Conservation (phyloP, 2,329 filamentous ascomycete species). For the Paraconiothyrium brasiliense region DNA sequence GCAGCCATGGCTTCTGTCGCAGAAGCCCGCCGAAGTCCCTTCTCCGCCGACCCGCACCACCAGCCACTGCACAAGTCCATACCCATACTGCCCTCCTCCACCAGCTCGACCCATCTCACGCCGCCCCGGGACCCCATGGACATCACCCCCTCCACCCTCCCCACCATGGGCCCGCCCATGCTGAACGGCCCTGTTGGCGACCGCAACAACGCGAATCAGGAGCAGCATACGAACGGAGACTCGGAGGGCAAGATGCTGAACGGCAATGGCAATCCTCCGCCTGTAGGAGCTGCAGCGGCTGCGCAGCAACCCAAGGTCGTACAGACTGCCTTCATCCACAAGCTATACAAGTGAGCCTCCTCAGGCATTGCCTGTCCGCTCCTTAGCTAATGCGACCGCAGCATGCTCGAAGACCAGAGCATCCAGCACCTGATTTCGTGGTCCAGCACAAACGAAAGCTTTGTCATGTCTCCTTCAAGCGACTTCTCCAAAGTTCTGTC, state of each 20-base stretch:
- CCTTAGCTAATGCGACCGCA: slow-evolving; percentile 56
- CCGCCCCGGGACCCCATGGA: slow-evolving; percentile 65
- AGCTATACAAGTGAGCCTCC: slow-evolving; percentile 87
- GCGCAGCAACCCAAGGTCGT: slow-evolving; percentile 96
- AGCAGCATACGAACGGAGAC: slow-evolving; percentile 38
- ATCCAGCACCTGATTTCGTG: slow-evolving; percentile 98
- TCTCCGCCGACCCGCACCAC: slow-evolving; percentile 54
- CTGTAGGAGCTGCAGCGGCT: slow-evolving; percentile 70
- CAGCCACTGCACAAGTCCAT: slow-evolving; percentile 60
- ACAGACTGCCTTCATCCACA: slow-evolving; percentile 98
- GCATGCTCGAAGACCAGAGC: slow-evolving; percentile 93
- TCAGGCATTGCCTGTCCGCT: slow-evolving; percentile 13
- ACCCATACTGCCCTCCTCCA: slow-evolving; percentile 61
- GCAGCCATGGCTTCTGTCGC: slow-evolving; percentile 55
- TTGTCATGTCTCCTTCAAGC: slow-evolving; percentile 96
- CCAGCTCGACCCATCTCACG: slow-evolving; percentile 52
- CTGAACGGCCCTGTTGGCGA: slow-evolving; percentile 61
- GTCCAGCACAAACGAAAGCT: slow-evolving; percentile 93
- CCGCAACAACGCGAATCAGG: slow-evolving; percentile 44
- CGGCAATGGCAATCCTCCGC: slow-evolving; percentile 53
- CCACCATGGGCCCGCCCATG: slow-evolving; percentile 59
- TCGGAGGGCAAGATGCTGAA: slow-evolving; percentile 41
- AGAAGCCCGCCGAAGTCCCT: slow-evolving; percentile 57
- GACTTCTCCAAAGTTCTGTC: slow-evolving; percentile 98
- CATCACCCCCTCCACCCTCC: slow-evolving; percentile 58